Evolutionary conservation across 208 protist species (phyloP).

Genomic region (Novymonas esmeraldas): DNA sequence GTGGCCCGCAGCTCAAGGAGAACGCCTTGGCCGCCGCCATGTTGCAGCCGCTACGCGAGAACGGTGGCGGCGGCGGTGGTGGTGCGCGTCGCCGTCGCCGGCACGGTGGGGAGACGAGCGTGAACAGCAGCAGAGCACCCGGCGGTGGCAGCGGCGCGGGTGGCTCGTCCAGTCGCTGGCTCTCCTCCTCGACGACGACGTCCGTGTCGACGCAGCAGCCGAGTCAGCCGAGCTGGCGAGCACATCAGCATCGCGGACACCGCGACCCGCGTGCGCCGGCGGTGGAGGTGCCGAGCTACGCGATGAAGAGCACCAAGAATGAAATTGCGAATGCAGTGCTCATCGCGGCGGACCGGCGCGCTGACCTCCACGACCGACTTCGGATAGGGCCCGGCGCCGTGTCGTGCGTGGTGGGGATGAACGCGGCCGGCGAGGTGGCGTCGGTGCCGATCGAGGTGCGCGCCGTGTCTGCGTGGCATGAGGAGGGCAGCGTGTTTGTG

Average conservation of each 20-base stretch:
- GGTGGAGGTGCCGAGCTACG: slow-evolving; percentile 33
- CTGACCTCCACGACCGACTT: slow-evolving; percentile 30
- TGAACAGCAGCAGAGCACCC: not conserved
- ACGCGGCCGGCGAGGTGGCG: slow-evolving; percentile 58
- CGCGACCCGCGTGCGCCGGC: slow-evolving; percentile 14
- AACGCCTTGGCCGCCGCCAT: slow-evolving; percentile 42
- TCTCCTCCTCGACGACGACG: slow-evolving; percentile 9
- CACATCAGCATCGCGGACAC: not conserved
- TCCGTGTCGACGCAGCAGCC: slow-evolving; percentile 16
- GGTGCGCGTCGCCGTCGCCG: slow-evolving; percentile 4
- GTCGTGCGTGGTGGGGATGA: slow-evolving; percentile 71
- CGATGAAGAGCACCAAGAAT: slow-evolving; percentile 18
- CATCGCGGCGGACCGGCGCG: slow-evolving; percentile 17
- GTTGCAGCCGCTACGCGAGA: slow-evolving; percentile 34
- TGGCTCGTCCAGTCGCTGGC: slow-evolving; percentile 16
- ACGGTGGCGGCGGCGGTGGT: not conserved
- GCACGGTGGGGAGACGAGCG: not conserved
- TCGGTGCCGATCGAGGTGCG: slow-evolving; percentile 59
- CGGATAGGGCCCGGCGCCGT: slow-evolving; percentile 50
- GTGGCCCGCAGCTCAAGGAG: slow-evolving; percentile 36
- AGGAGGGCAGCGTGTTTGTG: slow-evolving; percentile 64
- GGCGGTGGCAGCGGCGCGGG: slow-evolving; percentile 1
- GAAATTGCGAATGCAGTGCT: slow-evolving; percentile 27
- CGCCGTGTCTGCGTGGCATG: slow-evolving; percentile 54
- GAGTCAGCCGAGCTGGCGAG: slow-evolving; percentile 1